These are phyloP conservation scores for Xylaria polymorpha DNA, from an alignment of 2,329 filamentous ascomycete species.

Conservation along the genomic window DNA sequence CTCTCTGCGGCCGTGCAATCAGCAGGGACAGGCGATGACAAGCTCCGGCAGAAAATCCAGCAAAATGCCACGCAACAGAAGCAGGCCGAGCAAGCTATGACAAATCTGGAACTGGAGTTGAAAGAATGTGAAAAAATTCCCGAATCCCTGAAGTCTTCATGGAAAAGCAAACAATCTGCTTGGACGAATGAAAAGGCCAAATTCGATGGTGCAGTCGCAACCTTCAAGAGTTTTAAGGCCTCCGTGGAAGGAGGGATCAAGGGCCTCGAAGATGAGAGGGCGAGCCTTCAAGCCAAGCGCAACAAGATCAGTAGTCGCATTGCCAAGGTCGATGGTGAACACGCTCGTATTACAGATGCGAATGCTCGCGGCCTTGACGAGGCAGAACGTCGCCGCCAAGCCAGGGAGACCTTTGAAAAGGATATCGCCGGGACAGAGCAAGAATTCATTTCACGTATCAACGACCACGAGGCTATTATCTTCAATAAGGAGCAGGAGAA, in stretches of 20 bases:
- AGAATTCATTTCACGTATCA: constrained; percentile 56
- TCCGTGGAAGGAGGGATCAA: constrained; percentile 72
- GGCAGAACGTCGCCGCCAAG: constrained; percentile 68
- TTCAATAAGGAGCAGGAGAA: constrained; percentile 56
- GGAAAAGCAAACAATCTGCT: constrained; percentile 64
- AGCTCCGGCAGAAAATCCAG: constrained; percentile 77
- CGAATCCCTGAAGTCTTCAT: constrained; percentile 68
- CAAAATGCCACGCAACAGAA: constrained; percentile 81
- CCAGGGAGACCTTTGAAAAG: constrained; percentile 60
- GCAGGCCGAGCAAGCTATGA: constrained; percentile 68
- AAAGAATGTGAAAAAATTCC: constrained; percentile 73
- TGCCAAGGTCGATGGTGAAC: constrained; percentile 77
- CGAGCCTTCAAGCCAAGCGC: constrained; percentile 71
- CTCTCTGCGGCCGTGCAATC: constrained; percentile 74
- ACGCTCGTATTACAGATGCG: constrained; percentile 75
- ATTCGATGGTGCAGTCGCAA: constrained; percentile 67
- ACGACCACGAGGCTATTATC: constrained; percentile 52
- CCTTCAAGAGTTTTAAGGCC: constrained; percentile 68
- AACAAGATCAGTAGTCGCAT: constrained; percentile 79
- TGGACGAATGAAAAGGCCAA: constrained; percentile 68
- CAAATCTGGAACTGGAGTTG: constrained; percentile 67
- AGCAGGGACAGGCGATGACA: constrained; percentile 79
- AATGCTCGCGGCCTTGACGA: constrained; percentile 73
- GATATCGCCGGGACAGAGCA: constrained; percentile 60
- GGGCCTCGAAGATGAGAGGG: constrained; percentile 72